Evolutionary conservation across 2,329 filamentous ascomycete genomes (phyloP).

Genomic region (Fusarium sterilihyphosum): DNA sequence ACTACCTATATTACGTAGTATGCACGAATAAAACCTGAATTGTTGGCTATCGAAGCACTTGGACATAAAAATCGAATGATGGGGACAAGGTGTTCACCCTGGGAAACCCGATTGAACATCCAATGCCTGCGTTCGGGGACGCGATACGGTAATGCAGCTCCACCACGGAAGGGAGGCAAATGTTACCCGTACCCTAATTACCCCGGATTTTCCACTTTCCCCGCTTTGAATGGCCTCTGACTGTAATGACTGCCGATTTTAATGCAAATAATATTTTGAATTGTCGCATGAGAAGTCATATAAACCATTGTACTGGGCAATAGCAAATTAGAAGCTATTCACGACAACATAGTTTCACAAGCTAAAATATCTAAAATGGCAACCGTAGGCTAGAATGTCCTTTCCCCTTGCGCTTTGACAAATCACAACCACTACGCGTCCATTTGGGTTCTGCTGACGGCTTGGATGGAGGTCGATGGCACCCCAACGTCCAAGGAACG

Average conservation of each 20-base stretch:
- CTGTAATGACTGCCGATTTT: slow-evolving; percentile 34
- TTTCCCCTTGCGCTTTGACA: slow-evolving; percentile 31
- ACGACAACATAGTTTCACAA: not conserved
- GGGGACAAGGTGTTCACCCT: not conserved
- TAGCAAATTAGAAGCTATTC: not conserved
- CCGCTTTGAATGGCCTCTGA: slow-evolving; percentile 24
- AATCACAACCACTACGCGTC: slow-evolving; percentile 30
- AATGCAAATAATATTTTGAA: not conserved
- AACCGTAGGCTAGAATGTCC: slow-evolving; percentile 2
- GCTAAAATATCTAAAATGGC: not conserved
- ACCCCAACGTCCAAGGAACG: slow-evolving; percentile 23
- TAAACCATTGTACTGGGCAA: not conserved
- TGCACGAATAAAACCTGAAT: not conserved
- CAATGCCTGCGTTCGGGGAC: slow-evolving; percentile 10
- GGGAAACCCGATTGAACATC: slow-evolving; percentile 11
- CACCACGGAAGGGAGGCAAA: slow-evolving; percentile 35
- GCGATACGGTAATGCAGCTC: slow-evolving; percentile 20
- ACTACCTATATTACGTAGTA: not conserved
- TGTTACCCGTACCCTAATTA: slow-evolving; percentile 38
- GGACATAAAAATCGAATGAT: slow-evolving; percentile 30
- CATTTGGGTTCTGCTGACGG: slow-evolving; percentile 33
- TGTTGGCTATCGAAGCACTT: slow-evolving; percentile 23
- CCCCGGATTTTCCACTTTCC: slow-evolving; percentile 43
- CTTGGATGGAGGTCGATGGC: slow-evolving; percentile 7
- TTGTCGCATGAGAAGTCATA: slow-evolving; percentile 19